These are phyloP conservation scores for Starmerella floricola DNA, from an alignment of 805 yeast species.

Conservation along the genomic window DNA sequence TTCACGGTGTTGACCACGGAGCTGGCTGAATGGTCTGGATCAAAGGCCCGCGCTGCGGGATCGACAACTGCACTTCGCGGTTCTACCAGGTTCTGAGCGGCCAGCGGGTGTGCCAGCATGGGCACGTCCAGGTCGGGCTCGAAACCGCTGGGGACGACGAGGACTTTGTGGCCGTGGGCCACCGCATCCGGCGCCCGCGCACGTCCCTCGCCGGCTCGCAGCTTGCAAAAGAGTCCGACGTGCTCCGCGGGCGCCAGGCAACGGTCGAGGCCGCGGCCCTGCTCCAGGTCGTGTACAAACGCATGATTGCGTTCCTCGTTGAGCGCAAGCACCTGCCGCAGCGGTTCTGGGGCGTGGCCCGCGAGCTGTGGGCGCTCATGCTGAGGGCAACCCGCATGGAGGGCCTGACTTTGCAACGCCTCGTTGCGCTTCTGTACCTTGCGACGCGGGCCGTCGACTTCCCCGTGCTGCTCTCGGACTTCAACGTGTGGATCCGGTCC, in stretches of 20 bases:
- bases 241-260: slow-evolving; percentile 12
- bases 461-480: slow-evolving; percentile 11
- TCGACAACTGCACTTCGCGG: slow-evolving; percentile 74
- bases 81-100: slow-evolving; percentile 68
- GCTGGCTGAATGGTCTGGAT: slow-evolving; percentile 36
- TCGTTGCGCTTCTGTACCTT: slow-evolving; percentile 12
- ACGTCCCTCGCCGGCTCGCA: background rate
- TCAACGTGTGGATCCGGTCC: slow-evolving; percentile 11
- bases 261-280: background rate
- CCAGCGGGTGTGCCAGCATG: slow-evolving; percentile 70
- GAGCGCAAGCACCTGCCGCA: slow-evolving; percentile 1
- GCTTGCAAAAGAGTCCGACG: background rate
- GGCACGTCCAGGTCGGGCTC: slow-evolving; percentile 77
- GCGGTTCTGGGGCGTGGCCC: slow-evolving; percentile 5
- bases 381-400: slow-evolving; percentile 9
- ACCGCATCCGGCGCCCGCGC: slow-evolving; percentile 15
- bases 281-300: slow-evolving; percentile 12
- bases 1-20: no score
- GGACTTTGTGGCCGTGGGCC: slow-evolving; percentile 28
- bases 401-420: slow-evolving; percentile 1
- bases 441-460: slow-evolving; percentile 7
- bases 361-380: slow-evolving; percentile 13
- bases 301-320: slow-evolving; percentile 9
- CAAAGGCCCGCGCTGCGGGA: slow-evolving; percentile 78
- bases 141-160: slow-evolving; percentile 41